phyloP scores from a whole-genome alignment of 352 stramenopile genomes.

The Thraustochytrium striatum region DNA sequence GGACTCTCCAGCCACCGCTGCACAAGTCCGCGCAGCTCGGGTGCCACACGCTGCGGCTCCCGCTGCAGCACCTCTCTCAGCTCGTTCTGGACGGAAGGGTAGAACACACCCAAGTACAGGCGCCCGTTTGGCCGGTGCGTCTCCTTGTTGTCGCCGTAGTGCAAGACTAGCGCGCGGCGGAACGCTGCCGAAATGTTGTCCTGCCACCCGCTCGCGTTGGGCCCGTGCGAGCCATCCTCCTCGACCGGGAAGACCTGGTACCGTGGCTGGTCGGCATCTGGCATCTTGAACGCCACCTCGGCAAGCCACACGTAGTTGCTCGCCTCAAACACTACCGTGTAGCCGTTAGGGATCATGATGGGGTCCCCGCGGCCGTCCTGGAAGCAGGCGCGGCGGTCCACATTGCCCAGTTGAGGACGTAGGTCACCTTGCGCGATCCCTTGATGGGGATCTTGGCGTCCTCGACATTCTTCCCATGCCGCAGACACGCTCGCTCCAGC shows the following conservation, averaged over 20 bases:
- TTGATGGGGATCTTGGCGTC: neutral
- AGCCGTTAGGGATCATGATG: conserved; percentile 23
- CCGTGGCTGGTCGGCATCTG: neutral
- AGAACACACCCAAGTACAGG: conserved; percentile 46
- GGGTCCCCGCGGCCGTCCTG: conserved; percentile 6
- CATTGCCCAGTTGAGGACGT: conserved; percentile 37
- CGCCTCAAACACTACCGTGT: conserved; percentile 40
- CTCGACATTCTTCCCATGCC: conserved; percentile 33
- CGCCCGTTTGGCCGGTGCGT: conserved; percentile 34
- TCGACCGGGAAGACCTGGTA: conserved; percentile 37
- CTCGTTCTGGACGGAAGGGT: conserved; percentile 32
- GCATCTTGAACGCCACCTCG: neutral
- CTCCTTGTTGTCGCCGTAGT: conserved; percentile 23
- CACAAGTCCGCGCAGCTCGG: neutral
- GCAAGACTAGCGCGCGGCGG: neutral
- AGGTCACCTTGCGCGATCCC: conserved; percentile 44
- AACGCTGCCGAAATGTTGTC: conserved; percentile 49
- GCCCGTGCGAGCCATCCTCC: neutral
- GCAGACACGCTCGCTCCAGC: conserved; percentile 19
- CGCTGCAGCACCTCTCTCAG: conserved; percentile 13
- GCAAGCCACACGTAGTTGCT: conserved; percentile 47
- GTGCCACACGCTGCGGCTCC: conserved; percentile 2
- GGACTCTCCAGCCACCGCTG: too few relatives aligned
- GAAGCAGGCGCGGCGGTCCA: conserved; percentile 33
- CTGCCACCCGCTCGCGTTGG: conserved; percentile 11